Evolutionary conservation across 345 rosid genomes (phyloP).

Genomic region (Gynandropsis gynandra): DNA sequence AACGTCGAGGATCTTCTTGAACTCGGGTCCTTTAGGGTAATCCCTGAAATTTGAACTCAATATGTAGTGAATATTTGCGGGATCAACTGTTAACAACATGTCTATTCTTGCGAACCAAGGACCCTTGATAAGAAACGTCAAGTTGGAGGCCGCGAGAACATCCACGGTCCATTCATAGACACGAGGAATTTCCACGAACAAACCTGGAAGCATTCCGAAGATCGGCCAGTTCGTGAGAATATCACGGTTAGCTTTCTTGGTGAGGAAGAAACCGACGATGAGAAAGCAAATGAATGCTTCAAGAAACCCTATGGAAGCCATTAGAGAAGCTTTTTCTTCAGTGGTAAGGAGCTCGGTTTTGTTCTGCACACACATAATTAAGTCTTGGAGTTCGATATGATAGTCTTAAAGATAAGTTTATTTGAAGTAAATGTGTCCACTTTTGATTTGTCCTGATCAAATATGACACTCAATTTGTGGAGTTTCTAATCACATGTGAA

Average conservation of each 20-base stretch:
- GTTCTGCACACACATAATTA: background rate
- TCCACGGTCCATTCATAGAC: conserved; percentile 31
- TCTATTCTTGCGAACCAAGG: conserved; percentile 31
- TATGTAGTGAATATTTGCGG: conserved; percentile 46
- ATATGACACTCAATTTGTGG: no score
- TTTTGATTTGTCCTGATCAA: no score
- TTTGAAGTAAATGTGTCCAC: no score
- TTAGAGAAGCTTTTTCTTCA: background rate
- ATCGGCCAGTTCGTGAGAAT: conserved; percentile 38
- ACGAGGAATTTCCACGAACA: conserved; percentile 25
- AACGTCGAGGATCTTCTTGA: conserved; percentile 41
- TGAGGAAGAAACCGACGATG: conserved; percentile 13
- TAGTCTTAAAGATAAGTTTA: no score
- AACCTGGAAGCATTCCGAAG: conserved; percentile 48
- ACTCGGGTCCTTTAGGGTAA: conserved; percentile 53
- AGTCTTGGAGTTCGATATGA: no score
- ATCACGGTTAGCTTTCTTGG: conserved; percentile 14
- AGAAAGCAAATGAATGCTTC: conserved; percentile 32
- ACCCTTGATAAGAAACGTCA: conserved; percentile 35
- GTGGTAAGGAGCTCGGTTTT: background rate
- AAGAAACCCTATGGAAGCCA: conserved; percentile 24
- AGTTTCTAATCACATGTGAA: no score
- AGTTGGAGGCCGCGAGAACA: conserved; percentile 17
- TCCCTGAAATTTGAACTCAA: conserved; percentile 50
- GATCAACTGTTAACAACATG: conserved; percentile 40